A percentile compares a stretch with the other conserved stretches of the same genome.
Evolutionary conservation across 1,284 basidiomycete genomes (phyloP).

Genomic region (Pyrrhoderma noxium): DNA sequence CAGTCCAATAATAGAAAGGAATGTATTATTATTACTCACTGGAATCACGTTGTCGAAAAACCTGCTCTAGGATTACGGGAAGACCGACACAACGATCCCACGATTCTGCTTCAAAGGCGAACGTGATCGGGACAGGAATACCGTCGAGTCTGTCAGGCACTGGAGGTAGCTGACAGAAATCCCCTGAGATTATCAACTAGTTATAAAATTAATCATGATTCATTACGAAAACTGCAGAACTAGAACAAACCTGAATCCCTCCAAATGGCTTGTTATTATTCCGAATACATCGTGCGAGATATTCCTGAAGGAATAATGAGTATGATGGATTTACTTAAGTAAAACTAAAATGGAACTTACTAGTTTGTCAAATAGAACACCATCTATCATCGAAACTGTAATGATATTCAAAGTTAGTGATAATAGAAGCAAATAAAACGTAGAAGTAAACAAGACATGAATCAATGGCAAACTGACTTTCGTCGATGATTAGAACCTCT

Average conservation of each 20-base stretch:
- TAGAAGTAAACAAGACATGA: neutral
- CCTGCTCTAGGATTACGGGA: slow-evolving; percentile 54
- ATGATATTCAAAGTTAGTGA: neutral
- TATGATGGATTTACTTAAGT: slow-evolving; percentile 19
- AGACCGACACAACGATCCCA: slow-evolving; percentile 59
- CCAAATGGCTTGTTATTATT: slow-evolving; percentile 52
- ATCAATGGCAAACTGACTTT: slow-evolving; percentile 38
- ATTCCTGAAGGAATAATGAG: slow-evolving; percentile 27
- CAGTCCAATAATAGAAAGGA: neutral
- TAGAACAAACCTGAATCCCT: slow-evolving; percentile 52
- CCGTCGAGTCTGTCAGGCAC: slow-evolving; percentile 50
- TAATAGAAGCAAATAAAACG: neutral
- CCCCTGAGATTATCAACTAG: slow-evolving; percentile 79
- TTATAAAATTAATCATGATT: slow-evolving; percentile 1
- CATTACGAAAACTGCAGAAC: slow-evolving; percentile 13
- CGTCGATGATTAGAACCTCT: slow-evolving; percentile 61
- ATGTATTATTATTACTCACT: slow-evolving; percentile 30
- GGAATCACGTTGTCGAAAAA: slow-evolving; percentile 62
- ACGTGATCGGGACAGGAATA: slow-evolving; percentile 38
- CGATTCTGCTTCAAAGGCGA: slow-evolving; percentile 78
- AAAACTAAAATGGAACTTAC: slow-evolving; percentile 35
- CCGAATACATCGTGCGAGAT: slow-evolving; percentile 45
- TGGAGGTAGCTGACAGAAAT: slow-evolving; percentile 93
- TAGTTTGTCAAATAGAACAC: slow-evolving; percentile 59
- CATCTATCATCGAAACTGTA: slow-evolving; percentile 55